Evolutionary conservation across 2,329 filamentous ascomycete species (phyloP).

Genomic region (Fusarium sp.): DNA sequence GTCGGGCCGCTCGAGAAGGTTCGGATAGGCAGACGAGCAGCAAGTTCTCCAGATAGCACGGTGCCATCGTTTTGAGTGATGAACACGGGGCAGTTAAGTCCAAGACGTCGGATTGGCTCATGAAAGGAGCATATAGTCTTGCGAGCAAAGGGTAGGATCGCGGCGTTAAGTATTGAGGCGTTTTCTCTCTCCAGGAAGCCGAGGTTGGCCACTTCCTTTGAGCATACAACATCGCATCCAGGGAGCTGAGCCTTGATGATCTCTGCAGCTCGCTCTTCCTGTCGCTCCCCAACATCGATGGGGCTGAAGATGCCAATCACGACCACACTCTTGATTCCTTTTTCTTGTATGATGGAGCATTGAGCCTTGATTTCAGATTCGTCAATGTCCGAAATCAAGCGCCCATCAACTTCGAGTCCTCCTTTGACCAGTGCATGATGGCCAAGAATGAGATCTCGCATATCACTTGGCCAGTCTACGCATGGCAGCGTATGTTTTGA

Average conservation of each 20-base stretch:
- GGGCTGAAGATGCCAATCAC: constrained; percentile 68
- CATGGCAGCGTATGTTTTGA: constrained; percentile 66
- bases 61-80: constrained; percentile 77
- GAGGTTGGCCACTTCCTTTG: constrained; percentile 67
- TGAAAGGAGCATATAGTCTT: constrained; percentile 71
- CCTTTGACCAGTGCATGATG: constrained; percentile 64
- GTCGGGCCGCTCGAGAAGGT: constrained; percentile 76
- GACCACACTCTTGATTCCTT: constrained; percentile 64
- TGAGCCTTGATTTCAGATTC: constrained; percentile 58
- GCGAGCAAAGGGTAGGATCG: constrained; percentile 71
- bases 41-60: constrained; percentile 67
- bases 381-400: constrained; percentile 62
- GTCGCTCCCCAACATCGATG: constrained; percentile 63
- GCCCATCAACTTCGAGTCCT: constrained; percentile 68
- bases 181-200: constrained; percentile 76
- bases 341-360: constrained; percentile 56
- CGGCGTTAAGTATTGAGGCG: constrained; percentile 75
- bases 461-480: constrained; percentile 67
- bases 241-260: constrained; percentile 60
- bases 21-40: constrained; percentile 70
- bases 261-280: constrained; percentile 64
- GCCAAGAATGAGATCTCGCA: constrained; percentile 64
- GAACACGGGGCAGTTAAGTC: constrained; percentile 69
- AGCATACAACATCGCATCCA: constrained; percentile 64
- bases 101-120: constrained; percentile 65